phyloP scores from a whole-genome alignment of 2,329 filamentous ascomycete genomes.

The Exophiala mesophila region DNA sequence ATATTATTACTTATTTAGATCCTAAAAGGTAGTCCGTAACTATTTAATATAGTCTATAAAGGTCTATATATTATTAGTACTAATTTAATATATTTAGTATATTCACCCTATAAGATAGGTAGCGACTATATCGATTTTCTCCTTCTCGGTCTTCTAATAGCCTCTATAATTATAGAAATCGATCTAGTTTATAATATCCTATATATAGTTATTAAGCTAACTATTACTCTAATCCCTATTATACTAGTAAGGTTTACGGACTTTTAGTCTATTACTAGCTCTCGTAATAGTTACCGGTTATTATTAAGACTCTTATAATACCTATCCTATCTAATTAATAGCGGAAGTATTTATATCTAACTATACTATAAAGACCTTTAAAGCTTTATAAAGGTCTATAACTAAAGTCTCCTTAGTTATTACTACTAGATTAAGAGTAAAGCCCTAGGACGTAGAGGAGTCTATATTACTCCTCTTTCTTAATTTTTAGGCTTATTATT shows the following conservation, averaged over 20 bases:
- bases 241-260: background rate
- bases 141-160: background rate
- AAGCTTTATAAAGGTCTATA: background rate
- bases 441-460: background rate
- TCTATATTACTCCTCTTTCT: background rate
- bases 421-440: background rate
- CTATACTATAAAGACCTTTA: background rate
- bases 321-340: background rate
- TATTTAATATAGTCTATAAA: background rate
- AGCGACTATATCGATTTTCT: background rate
- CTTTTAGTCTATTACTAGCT: background rate
- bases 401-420: background rate
- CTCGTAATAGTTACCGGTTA: background rate
- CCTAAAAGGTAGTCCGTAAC: background rate
- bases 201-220: background rate
- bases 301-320: background rate
- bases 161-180: background rate
- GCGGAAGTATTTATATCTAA: background rate
- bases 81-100: background rate
- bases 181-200: background rate
- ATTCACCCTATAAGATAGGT: background rate
- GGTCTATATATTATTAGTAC: background rate
- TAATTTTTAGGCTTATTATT: background rate
- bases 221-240: background rate
- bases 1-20: background rate